Percentiles rank a stretch among this genome's conserved stretches.
phyloP scores from a whole-genome alignment of 257 asterid species.

The Salvia rosmarinus region DNA sequence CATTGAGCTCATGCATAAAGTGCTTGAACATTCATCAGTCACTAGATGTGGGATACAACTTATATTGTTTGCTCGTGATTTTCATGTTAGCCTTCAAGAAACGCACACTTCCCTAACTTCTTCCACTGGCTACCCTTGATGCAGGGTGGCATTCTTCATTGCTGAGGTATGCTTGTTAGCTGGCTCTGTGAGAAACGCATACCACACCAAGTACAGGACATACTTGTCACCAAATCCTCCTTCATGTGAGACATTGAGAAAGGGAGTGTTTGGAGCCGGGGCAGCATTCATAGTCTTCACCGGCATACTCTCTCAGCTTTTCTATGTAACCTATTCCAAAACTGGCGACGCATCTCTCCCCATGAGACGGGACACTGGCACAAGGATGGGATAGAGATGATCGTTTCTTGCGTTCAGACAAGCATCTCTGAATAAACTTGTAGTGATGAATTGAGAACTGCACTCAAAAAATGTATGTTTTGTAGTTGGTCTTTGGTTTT shows the following conservation, averaged over 20 bases:
- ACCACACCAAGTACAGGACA: constrained; percentile 72
- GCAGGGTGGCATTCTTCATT: constrained; percentile 62
- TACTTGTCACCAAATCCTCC: constrained; percentile 50
- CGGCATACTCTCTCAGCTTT: constrained; percentile 67
- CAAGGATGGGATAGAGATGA: constrained; percentile 57
- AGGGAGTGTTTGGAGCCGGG: constrained; percentile 85
- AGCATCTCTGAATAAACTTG: constrained; percentile 20
- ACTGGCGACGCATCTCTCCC: constrained; percentile 48
- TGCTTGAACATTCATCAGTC: too few relatives aligned
- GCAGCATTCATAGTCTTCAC: constrained; percentile 83
- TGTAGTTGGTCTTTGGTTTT: background rate
- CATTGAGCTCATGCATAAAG: too few relatives aligned
- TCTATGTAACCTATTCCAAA: constrained; percentile 64
- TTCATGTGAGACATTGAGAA: constrained; percentile 77
- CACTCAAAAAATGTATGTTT: constrained; percentile 3
- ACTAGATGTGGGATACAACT: too few relatives aligned
- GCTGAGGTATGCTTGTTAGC: constrained; percentile 82
- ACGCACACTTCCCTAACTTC: background rate
- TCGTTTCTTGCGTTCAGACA: background rate
- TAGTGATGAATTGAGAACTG: background rate
- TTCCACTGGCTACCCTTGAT: constrained; percentile 10
- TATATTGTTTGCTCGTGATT: too few relatives aligned
- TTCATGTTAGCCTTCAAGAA: too few relatives aligned
- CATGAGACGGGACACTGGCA: constrained; percentile 58
- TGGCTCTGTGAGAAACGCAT: constrained; percentile 69